These are phyloP conservation scores for Pholiota conissans DNA, from an alignment of 768 basidiomycete genomes.

Conservation along the genomic window DNA sequence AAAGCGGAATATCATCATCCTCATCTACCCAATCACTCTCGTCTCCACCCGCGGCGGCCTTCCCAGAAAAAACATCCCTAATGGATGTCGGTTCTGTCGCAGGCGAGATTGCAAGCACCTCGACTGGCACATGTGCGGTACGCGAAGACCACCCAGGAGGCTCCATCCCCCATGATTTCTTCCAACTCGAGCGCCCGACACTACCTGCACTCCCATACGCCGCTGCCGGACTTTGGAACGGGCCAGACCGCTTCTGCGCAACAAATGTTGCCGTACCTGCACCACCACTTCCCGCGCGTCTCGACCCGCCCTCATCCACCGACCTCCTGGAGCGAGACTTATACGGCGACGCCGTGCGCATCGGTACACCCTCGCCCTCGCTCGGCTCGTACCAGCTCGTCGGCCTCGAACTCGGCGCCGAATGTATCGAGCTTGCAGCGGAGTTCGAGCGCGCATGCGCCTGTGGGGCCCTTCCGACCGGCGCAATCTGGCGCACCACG, in stretches of 20 bases:
- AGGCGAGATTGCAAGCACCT: slow-evolving; percentile 74
- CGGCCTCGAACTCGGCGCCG: slow-evolving; percentile 73
- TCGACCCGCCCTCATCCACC: slow-evolving; percentile 42
- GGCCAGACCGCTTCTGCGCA: slow-evolving; percentile 79
- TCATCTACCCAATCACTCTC: slow-evolving; percentile 91
- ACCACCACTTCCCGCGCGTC: slow-evolving; percentile 24
- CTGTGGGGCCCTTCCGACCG: slow-evolving; percentile 34
- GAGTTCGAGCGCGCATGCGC: slow-evolving; percentile 75
- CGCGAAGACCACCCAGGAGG: slow-evolving; percentile 84
- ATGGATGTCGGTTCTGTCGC: slow-evolving; percentile 49
- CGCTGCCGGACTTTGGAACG: slow-evolving; percentile 56
- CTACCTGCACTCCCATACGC: slow-evolving; percentile 36
- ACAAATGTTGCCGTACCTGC: slow-evolving; percentile 60
- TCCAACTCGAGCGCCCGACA: slow-evolving; percentile 78
- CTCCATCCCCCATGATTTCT: slow-evolving; percentile 86
- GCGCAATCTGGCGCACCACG: slow-evolving; percentile 64
- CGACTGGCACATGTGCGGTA: slow-evolving; percentile 66
- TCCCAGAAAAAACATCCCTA: slow-evolving; percentile 80
- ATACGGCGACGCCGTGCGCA: slow-evolving; percentile 61
- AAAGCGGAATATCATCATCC: slow-evolving; percentile 73
- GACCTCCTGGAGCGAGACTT: slow-evolving; percentile 49
- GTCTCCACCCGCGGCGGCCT: slow-evolving; percentile 58
- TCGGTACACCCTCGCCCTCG: slow-evolving; percentile 58
- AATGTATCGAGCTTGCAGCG: slow-evolving; percentile 74
- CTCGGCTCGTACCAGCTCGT: slow-evolving; percentile 77